These are phyloP conservation scores for Gaertneriomyces semiglobifer DNA, from an alignment of 192 early-diverging fungal species.

Conservation along the genomic window DNA sequence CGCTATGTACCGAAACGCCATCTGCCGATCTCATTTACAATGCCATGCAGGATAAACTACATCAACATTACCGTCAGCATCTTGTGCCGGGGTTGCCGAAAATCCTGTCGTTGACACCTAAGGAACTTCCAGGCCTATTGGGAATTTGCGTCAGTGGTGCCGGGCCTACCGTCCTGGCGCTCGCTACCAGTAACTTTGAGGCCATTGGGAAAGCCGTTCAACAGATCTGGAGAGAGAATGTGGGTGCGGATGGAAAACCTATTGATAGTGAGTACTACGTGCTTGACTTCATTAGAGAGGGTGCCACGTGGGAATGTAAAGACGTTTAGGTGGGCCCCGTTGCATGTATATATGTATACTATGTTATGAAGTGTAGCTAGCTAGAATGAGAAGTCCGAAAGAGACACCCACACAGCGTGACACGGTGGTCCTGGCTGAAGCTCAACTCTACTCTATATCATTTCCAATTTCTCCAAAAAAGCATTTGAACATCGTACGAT, in stretches of 20 bases:
- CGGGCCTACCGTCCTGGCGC: slow-evolving; percentile 90
- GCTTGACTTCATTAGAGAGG: slow-evolving; percentile 56
- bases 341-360: slow-evolving; percentile 3
- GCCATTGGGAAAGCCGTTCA: slow-evolving; percentile 66
- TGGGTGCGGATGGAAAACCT: slow-evolving; percentile 46
- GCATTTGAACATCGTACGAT: slow-evolving; percentile 65
- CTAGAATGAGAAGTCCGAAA: neutral
- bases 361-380: neutral
- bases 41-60: slow-evolving; percentile 95
- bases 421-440: no score
- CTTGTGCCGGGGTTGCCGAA: slow-evolving; percentile 91
- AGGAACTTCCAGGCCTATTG: slow-evolving; percentile 75
- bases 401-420: neutral
- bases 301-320: slow-evolving; percentile 39
- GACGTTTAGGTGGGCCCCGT: neutral
- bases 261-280: slow-evolving; percentile 35
- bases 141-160: slow-evolving; percentile 95
- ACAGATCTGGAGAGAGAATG: slow-evolving; percentile 54
- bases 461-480: slow-evolving; percentile 59
- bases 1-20: slow-evolving; percentile 57
- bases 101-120: slow-evolving; percentile 72
- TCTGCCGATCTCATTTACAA: slow-evolving; percentile 72
- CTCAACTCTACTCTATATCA: slow-evolving; percentile 8
- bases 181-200: slow-evolving; percentile 84
- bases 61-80: slow-evolving; percentile 92